Evolutionary conservation across 805 yeast species (phyloP), one percentile per base, ranked within the genome.

Genomic region (Lipomyces lipofer): DNA sequence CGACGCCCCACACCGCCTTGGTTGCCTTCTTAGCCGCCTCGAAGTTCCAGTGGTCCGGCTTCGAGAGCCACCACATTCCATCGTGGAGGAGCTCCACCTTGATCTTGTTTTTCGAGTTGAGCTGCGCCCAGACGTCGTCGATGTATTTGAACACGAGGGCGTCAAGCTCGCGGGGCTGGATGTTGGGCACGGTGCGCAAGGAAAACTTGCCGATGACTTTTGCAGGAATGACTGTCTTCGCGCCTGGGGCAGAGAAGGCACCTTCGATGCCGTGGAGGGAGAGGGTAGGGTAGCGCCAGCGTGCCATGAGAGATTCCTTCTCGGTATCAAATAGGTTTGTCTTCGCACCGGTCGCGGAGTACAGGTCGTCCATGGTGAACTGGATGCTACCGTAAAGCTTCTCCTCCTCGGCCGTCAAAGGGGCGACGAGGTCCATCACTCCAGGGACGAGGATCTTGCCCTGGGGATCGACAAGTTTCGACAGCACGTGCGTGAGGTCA

Each of bases 251-350:
- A 45, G 86, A 84, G 72, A 94, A 94, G 4, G 98, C 99, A 61
- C 99, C 99, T 74, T 94, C 99, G 52, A 94, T 80, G 64, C 99
- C 99, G 73, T 94, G 99, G 63, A 94, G 72, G 2, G 98, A 91
- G 66, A 94, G 78, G 6, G 98, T 89, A 52, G 99, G 99, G 75
- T 78, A 90, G 79, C 99, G 86, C 99, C 99, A 94, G 80, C 99
- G 84, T 73, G 91, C 97, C 86, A 90, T 92, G 66, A 94, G 80
- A 56, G 95, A 90, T 56, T 84, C 85, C 74, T 89, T 84, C 73
- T 89, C 88, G 70, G 79, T 78, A 60, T 82, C 78, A 75, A 84
- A 85, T 56, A 91, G 77, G 33, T 90, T 82, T 43, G 97, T 90
- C 60, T 88, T 70, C 7, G 97, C 85, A 48, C 98, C 97, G 17